These are phyloP conservation scores for Penicillium pancosmium DNA, from an alignment of 495 filamentous ascomycete genomes.

Conservation along the genomic window DNA sequence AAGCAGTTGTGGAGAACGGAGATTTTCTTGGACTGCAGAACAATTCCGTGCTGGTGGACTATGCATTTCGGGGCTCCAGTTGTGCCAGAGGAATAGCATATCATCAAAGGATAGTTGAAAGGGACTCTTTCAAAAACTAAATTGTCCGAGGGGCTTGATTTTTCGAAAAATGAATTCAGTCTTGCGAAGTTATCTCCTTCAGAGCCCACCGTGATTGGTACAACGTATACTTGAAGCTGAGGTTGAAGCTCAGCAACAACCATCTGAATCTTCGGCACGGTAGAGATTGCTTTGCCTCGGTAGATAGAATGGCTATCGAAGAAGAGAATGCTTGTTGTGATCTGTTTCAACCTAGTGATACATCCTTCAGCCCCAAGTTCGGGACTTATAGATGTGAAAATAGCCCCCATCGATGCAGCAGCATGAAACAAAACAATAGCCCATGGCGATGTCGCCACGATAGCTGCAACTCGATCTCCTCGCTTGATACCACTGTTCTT, in stretches of 20 bases:
- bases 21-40: background rate
- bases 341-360: background rate
- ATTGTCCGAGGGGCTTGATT: background rate
- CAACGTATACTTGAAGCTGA: background rate
- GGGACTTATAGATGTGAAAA: background rate
- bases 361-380: slow-evolving; percentile 2
- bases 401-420: background rate
- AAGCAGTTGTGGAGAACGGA: background rate
- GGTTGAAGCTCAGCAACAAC: background rate
- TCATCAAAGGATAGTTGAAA: background rate
- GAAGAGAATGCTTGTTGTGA: background rate
- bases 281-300: background rate
- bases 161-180: background rate
- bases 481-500: background rate
- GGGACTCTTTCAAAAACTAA: background rate
- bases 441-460: background rate
- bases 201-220: background rate
- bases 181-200: background rate
- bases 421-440: background rate
- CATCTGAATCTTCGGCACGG: background rate
- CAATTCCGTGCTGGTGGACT: background rate
- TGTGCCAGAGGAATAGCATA: slow-evolving; percentile 3
- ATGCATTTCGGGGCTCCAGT: slow-evolving; percentile 2
- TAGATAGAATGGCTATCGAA: slow-evolving; percentile 2
- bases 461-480: background rate